Evolutionary conservation across 768 basidiomycete species (phyloP), one percentile per base, ranked within the genome.

Genomic region (Galerina sulciceps): DNA sequence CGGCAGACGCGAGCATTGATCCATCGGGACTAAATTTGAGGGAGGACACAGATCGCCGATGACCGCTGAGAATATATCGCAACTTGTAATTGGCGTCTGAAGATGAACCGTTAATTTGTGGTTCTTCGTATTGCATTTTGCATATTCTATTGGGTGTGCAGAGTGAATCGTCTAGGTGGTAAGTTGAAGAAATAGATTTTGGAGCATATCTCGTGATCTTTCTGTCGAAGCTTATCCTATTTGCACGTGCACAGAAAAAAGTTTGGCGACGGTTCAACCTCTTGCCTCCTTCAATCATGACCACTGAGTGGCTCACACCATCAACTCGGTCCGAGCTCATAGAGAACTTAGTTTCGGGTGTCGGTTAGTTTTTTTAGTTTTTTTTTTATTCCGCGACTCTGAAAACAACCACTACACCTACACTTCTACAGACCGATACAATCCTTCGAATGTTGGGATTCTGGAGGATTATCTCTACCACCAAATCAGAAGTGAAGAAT

Each of bases 391-490:
- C 15, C 40, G 51, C 26, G 57, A 57, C 50, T 52, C 49, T 31
- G 53, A 49, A 9, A 54, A 13, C 14, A 11, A 26, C 15, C 6
- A n/a, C n/a, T n/a, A n/a, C n/a, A n/a, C n/a, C n/a, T n/a, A n/a
- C n/a, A n/a, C n/a, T 31, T 41, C 42, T 17, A 20, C 58, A 97
- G 96, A 99, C 80, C 90, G 96, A 58, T 99, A 99, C 76, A 99
- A 98, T 76, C 96, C 96, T 42, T 88, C 89, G 52, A 99, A 99
- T 73, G 87, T 96, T 58, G 81, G 86, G 37, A 91, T 95, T 64
- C 87, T 99, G 58, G 96, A 98, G 76, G 96, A 98, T 71, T 98
- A 99, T 77, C 87, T 99, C 59, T 93, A 93, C 73, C 89, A 93
- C 72, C 96, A 99, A 75, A 93, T 94, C 62, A 84, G 90, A 65